These are phyloP conservation scores for Debaryomyces maramus DNA, from an alignment of 805 yeast genomes.

Conservation along the genomic window DNA sequence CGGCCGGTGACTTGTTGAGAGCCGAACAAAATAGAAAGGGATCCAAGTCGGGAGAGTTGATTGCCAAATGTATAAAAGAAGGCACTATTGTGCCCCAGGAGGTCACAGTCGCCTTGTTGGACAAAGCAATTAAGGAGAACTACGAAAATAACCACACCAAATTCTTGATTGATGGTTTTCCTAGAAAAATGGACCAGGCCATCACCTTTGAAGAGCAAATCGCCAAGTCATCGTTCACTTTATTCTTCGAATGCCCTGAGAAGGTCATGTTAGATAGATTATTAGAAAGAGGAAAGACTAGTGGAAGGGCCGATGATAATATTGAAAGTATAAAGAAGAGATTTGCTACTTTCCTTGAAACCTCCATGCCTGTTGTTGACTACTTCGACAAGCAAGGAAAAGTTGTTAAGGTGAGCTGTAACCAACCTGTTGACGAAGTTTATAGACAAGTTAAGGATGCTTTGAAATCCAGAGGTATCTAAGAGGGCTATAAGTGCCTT, in stretches of 20 bases:
- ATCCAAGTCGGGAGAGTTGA: conserved; percentile 81
- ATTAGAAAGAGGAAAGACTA: conserved; percentile 88
- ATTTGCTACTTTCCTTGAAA: conserved; percentile 80
- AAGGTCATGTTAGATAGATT: conserved; percentile 80
- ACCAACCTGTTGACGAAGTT: conserved; percentile 77
- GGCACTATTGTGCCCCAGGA: conserved; percentile 94
- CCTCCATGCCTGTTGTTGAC: conserved; percentile 92
- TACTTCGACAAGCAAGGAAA: conserved; percentile 69
- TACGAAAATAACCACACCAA: conserved; percentile 50
- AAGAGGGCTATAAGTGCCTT: neutral
- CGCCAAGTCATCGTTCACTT: conserved; percentile 67
- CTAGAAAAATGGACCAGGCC: conserved; percentile 98
- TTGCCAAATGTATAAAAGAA: conserved; percentile 78
- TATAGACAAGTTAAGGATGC: conserved; percentile 67
- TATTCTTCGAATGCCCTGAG: conserved; percentile 83
- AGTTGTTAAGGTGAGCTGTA: conserved; percentile 78
- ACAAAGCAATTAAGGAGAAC: conserved; percentile 70
- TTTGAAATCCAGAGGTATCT: conserved; percentile 44
- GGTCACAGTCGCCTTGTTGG: conserved; percentile 79
- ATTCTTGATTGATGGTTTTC: conserved; percentile 93
- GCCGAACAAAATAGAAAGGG: conserved; percentile 86
- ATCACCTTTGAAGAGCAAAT: conserved; percentile 79
- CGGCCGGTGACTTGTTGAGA: conserved; percentile 95
- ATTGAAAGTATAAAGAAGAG: conserved; percentile 87
- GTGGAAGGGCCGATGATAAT: conserved; percentile 93